Conservation (phyloP, 371 early-diverging fungal species). For the Chytridiales sp. region DNA sequence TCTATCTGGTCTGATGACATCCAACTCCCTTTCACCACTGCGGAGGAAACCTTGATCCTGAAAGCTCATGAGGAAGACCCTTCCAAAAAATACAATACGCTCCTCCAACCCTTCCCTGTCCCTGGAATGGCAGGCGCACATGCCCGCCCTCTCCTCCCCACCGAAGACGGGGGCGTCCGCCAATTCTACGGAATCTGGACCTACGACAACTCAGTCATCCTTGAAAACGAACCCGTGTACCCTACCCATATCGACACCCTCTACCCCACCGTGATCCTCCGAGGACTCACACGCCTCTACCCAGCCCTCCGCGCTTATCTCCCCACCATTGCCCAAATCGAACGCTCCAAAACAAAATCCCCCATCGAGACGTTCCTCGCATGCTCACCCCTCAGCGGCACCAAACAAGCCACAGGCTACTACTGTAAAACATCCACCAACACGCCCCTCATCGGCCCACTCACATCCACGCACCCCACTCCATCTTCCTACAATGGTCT, state of each 20-base stretch:
- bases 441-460: constrained; percentile 3
- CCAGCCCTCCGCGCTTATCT: not conserved
- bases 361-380: too few species aligned
- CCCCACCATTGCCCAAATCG: not conserved
- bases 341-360: too few species aligned
- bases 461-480: too few species aligned
- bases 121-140: constrained; percentile 9
- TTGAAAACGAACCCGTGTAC: constrained; percentile 4
- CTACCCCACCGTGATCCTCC: too few species aligned
- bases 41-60: not conserved
- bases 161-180: not conserved
- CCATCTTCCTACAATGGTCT: too few species aligned
- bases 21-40: not conserved
- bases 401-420: not conserved
- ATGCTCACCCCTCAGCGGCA: too few species aligned
- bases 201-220: not conserved
- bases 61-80: constrained; percentile 4
- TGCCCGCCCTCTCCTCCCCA: not conserved
- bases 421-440: constrained; percentile 7
- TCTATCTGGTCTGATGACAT: constrained; percentile 8
- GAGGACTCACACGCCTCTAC: too few species aligned
- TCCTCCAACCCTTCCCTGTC: not conserved
- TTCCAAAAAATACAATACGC: not conserved
- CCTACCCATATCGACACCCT: too few species aligned
- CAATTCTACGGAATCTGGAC: constrained; percentile 12